Percentiles rank a stretch among this genome's conserved stretches.
Conservation (phyloP, 768 basidiomycete species). For the Phallus indusiatus region DNA sequence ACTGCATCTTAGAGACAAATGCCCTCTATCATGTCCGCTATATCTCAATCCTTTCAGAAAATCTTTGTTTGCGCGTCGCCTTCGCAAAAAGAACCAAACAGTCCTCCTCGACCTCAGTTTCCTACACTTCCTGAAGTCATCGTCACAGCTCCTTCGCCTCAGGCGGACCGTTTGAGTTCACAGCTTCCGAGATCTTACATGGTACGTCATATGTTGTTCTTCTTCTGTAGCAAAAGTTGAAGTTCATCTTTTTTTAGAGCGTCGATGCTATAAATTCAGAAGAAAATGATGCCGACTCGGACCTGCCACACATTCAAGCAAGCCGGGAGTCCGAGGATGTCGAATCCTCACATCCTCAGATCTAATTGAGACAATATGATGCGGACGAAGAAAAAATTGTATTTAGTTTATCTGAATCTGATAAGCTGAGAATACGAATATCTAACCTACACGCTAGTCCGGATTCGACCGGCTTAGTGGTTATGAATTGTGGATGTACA, state of each 20-base stretch:
- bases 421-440: too few relatives aligned
- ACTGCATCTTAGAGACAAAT: background rate
- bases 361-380: too few relatives aligned
- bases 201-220: background rate
- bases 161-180: background rate
- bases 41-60: conserved; percentile 2
- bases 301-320: conserved; percentile 61
- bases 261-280: conserved; percentile 45
- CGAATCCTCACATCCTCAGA: conserved; percentile 32
- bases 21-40: conserved; percentile 13
- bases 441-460: too few relatives aligned
- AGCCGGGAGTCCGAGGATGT: conserved; percentile 73
- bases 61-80: background rate
- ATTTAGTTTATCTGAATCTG: too few relatives aligned
- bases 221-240: too few relatives aligned
- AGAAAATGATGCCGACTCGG: conserved; percentile 39
- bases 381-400: too few relatives aligned
- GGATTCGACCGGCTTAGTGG: too few relatives aligned
- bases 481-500: too few relatives aligned
- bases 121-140: background rate
- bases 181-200: background rate
- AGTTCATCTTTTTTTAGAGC: conserved; percentile 17
- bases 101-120: too few relatives aligned
- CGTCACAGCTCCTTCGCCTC: background rate
- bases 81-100: background rate